Percentiles rank a stretch among this genome's conserved stretches.
Evolutionary conservation across 108 stramenopile species (phyloP).

Genomic region (Skeletonema grethae): DNA sequence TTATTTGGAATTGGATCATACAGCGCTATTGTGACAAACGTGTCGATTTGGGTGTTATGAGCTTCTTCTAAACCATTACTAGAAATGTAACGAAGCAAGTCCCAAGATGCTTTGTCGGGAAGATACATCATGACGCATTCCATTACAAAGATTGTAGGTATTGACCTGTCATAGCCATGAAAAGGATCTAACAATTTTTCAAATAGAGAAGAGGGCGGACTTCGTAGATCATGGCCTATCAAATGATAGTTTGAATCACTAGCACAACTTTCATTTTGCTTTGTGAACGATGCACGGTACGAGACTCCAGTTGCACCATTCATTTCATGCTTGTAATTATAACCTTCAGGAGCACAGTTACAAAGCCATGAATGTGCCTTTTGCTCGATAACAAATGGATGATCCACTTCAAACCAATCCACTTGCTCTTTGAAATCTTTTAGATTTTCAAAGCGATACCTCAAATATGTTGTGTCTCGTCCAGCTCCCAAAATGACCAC

Average conservation of each 20-base stretch:
- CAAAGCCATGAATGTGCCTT: slow-evolving; percentile 50
- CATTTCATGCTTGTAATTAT: slow-evolving; percentile 14
- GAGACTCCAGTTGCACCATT: slow-evolving; percentile 16
- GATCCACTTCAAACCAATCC: slow-evolving; percentile 89
- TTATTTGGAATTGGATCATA: slow-evolving; percentile 73
- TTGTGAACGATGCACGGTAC: slow-evolving; percentile 14
- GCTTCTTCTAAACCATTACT: not conserved
- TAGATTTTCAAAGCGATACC: slow-evolving; percentile 44
- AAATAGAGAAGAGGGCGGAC: slow-evolving; percentile 49
- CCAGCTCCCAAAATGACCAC: slow-evolving; percentile 85
- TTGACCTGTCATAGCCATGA: slow-evolving; percentile 29
- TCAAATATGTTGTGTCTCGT: slow-evolving; percentile 83
- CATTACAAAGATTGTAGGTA: slow-evolving; percentile 70
- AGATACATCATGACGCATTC: slow-evolving; percentile 90
- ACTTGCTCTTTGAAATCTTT: slow-evolving; percentile 16
- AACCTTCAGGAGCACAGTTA: slow-evolving; percentile 27
- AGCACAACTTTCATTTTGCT: not conserved
- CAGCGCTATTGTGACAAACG: slow-evolving; percentile 49
- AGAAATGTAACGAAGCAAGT: slow-evolving; percentile 38
- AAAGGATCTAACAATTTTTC: slow-evolving; percentile 48
- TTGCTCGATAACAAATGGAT: slow-evolving; percentile 65
- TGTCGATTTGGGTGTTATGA: slow-evolving; percentile 11
- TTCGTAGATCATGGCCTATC: slow-evolving; percentile 64
- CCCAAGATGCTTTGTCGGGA: slow-evolving; percentile 45
- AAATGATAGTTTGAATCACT: slow-evolving; percentile 45